These are phyloP conservation scores for Dictyostelium discoideum DNA, from an alignment of 78 protist species.

Conservation along the genomic window dicty_2.7 NC_007091.3:1253501-1254000, in stretches of 20 bases:
- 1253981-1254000: too few species aligned
- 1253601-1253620: conserved; percentile 74
- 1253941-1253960: too few species aligned
- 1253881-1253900: too few species aligned
- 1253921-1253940: too few species aligned
- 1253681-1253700: conserved; percentile 37
- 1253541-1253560: conserved; percentile 46
- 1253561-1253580: conserved; percentile 64
- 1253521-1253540: conserved; percentile 3
- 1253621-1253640: conserved; percentile 17
- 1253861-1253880: too few species aligned
- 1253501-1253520: conserved; percentile 1
- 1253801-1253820: neutral
- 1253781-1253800: conserved; percentile 4
- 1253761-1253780: neutral
- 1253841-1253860: neutral
- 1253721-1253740: neutral
- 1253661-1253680: conserved; percentile 28
- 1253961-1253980: too few species aligned
- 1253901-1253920: too few species aligned
- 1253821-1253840: conserved; percentile 11
- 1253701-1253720: conserved; percentile 68
- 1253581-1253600: conserved; percentile 34
- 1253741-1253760: neutral
- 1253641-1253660: conserved; percentile 16